phyloP scores from a whole-genome alignment of 768 basidiomycete species.

The Hysterangium stoloniferum region DNA sequence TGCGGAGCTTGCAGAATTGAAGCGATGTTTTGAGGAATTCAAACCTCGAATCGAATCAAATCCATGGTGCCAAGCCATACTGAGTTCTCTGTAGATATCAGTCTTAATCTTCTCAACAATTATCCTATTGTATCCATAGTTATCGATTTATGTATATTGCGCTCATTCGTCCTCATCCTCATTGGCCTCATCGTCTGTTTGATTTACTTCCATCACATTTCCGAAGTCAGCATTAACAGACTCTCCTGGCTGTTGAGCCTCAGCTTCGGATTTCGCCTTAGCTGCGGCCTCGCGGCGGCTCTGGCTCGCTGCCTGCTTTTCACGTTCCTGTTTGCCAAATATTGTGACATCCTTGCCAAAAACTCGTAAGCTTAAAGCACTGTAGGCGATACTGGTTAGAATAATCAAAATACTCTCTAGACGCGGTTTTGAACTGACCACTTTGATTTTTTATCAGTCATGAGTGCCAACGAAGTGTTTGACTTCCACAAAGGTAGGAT shows the following conservation, averaged over 20 bases:
- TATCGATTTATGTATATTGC: not conserved
- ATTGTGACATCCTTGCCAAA: conserved; percentile 74
- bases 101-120: not conserved
- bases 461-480: conserved; percentile 74
- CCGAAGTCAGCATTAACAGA: too few relatives aligned
- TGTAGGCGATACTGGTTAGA: conserved; percentile 25
- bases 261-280: not conserved
- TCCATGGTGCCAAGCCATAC: conserved; percentile 62
- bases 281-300: conserved; percentile 5
- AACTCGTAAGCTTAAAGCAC: conserved; percentile 79
- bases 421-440: conserved; percentile 42
- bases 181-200: not conserved
- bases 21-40: conserved; percentile 55
- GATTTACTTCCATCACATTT: too few relatives aligned
- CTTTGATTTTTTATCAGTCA: conserved; percentile 97
- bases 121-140: not conserved
- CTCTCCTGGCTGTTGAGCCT: too few relatives aligned
- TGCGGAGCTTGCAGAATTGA: conserved; percentile 45
- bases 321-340: conserved; percentile 22
- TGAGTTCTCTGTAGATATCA: conserved; percentile 32
- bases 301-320: conserved; percentile 3
- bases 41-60: conserved; percentile 68
- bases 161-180: not conserved
- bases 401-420: not conserved
- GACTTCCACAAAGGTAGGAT: conserved; percentile 97